Conservation (phyloP, 768 basidiomycete species). For the Mycena latifolia region DNA sequence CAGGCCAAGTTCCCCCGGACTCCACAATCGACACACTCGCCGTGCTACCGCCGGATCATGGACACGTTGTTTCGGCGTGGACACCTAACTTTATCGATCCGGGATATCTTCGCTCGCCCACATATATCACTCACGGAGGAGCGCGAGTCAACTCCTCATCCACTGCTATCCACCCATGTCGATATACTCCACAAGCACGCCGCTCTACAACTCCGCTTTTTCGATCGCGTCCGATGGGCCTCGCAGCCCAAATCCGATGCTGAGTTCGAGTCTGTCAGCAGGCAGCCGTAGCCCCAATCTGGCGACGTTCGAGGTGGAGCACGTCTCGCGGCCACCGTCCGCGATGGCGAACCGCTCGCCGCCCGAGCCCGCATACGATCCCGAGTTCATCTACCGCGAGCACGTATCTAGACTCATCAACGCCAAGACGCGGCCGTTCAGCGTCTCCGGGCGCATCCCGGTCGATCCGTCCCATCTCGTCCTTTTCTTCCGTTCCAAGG, state of each 20-base stretch:
- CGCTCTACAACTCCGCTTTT: conserved; percentile 16
- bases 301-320: conserved; percentile 31
- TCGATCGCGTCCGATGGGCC: conserved; percentile 20
- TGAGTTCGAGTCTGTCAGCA: background rate
- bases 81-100: conserved; percentile 28
- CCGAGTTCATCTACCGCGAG: conserved; percentile 67
- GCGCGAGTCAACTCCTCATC: background rate
- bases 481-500: conserved; percentile 86
- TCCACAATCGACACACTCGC: conserved; percentile 8
- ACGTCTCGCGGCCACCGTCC: conserved; percentile 37
- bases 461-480: conserved; percentile 75
- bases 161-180: background rate
- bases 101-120: conserved; percentile 6
- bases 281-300: conserved; percentile 31
- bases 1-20: too few relatives aligned
- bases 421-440: conserved; percentile 73
- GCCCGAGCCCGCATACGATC: conserved; percentile 52
- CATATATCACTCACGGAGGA: conserved; percentile 4
- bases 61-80: conserved; percentile 29
- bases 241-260: conserved; percentile 28
- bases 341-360: conserved; percentile 48
- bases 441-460: conserved; percentile 76
- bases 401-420: conserved; percentile 67
- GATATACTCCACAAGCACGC: conserved; percentile 23
- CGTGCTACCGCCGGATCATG: conserved; percentile 25